Evolutionary conservation across 129 eudicot species (phyloP).

Genomic region (Centrapalus pauciflorus): DNA sequence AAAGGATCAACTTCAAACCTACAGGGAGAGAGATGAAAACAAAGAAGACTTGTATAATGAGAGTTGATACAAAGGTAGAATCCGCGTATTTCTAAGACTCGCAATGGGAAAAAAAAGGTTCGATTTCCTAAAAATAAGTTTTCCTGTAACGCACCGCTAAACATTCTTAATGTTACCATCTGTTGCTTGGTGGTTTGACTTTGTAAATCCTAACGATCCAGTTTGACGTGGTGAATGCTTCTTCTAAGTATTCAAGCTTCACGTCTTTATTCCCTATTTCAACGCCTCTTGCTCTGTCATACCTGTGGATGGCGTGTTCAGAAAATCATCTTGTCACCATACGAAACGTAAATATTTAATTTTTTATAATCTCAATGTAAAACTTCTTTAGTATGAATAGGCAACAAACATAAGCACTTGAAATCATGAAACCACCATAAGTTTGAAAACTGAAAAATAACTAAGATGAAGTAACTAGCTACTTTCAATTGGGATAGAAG

Average conservation of each 20-base stretch:
- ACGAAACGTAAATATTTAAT: too few species aligned
- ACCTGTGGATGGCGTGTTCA: conserved; percentile 36
- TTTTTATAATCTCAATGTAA: too few species aligned
- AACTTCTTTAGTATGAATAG: too few species aligned
- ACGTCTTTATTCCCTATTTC: conserved; percentile 96
- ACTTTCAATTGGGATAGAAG: too few species aligned
- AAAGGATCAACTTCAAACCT: conserved; percentile 11
- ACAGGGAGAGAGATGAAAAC: neutral
- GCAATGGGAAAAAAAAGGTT: neutral
- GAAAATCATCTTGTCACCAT: neutral
- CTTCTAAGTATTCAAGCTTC: conserved; percentile 85
- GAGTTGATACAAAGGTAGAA: conserved; percentile 3
- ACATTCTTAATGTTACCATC: conserved; percentile 50
- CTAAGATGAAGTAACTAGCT: too few species aligned
- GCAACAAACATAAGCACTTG: too few species aligned
- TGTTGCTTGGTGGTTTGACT: conserved; percentile 87
- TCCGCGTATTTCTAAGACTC: conserved; percentile 17
- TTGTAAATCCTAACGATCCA: conserved; percentile 96
- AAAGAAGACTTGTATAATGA: neutral
- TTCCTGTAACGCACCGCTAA: neutral
- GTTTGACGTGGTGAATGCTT: conserved; percentile 92
- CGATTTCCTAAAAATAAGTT: conserved; percentile 4
- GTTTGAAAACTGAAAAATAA: too few species aligned
- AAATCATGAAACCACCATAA: too few species aligned
- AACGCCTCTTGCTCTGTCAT: conserved; percentile 91